These are phyloP conservation scores for Sclerotinia trifoliorum DNA, from an alignment of 2,329 filamentous ascomycete genomes.

Conservation along the genomic window DNA sequence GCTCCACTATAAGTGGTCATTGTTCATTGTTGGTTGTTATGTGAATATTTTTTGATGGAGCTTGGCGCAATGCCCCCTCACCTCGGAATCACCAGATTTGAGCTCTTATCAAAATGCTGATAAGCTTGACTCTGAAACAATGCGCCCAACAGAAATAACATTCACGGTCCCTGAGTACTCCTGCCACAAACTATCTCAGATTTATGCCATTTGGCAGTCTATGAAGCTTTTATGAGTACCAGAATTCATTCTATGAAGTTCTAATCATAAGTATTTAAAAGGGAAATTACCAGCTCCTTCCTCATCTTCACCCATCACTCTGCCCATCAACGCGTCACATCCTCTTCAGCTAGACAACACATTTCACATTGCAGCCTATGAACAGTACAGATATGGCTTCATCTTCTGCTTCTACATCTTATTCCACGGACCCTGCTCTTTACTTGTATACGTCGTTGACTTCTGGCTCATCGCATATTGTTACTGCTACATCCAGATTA, in stretches of 20 bases:
- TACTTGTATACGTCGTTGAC: constrained; percentile 97
- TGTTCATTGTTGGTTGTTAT: constrained; percentile 7
- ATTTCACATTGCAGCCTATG: background rate
- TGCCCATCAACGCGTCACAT: background rate
- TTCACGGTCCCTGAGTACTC: constrained; percentile 5
- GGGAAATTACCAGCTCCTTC: background rate
- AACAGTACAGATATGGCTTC: constrained; percentile 36
- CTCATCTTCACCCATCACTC: background rate
- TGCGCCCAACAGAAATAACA: constrained; percentile 1
- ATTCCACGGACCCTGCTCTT: constrained; percentile 63
- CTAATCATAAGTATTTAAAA: background rate
- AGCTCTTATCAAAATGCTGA: constrained; percentile 12
- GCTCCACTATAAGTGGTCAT: constrained; percentile 27
- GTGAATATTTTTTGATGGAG: constrained; percentile 8
- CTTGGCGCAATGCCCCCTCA: background rate
- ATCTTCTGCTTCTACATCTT: constrained; percentile 35
- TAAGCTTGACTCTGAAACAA: constrained; percentile 21
- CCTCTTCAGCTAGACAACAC: background rate
- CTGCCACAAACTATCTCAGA: background rate
- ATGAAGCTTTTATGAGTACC: constrained; percentile 6
- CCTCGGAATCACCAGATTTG: background rate
- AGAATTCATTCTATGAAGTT: background rate
- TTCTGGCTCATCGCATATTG: constrained; percentile 90
- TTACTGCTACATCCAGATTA: constrained; percentile 91
- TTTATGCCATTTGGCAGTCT: background rate